Evolutionary conservation across 768 basidiomycete species (phyloP), one percentile per base, ranked within the genome.

Genomic region (Tricholoma furcatifolium): DNA sequence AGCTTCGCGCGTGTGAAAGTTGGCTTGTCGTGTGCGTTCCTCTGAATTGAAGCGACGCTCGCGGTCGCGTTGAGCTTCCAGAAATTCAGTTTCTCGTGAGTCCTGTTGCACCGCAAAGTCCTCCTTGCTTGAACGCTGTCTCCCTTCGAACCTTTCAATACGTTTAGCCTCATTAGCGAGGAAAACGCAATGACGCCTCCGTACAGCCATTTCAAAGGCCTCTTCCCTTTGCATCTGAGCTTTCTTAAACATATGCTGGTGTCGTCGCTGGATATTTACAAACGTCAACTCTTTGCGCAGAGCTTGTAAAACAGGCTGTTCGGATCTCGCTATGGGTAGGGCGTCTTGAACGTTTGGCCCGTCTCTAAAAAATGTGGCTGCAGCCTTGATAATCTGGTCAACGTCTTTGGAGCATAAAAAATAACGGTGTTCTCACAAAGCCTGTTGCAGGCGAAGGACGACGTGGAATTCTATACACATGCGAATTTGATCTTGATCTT

Each of bases 181-280:
- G 53, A 54, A 54, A 14, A 39, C 23, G 6, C 35, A 42, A 5
- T 36, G 47, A n/a, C 53, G 41, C 12, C 18, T 43, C 27, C 32
- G 47, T n/a, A 21, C 30, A 24, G 12, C 34, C 18, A n/a, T 49
- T 36, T 54, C 47, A 40, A 54, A 54, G 1, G 40, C 35, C 42
- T 49, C 53, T 35, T 50, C 47, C 31, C 53, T 32, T 6, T 14
- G 43, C 6, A 43, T 18, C 18, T 54, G 53, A 1, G 53, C 43
- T 27, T 47, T 43, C 34, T 43, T 20, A 20, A 54, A 54, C 7
- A 43, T 5, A 34, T 18, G 53, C 41, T 49, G 53, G 21, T 42
- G 39, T 27, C 42, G 27, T 17, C 53, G 40, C 35, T 54, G 47
- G 1, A 38, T 11, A n/a, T 49, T 39, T 4, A 34, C 47, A 23